Percentiles rank a stretch among this genome's conserved stretches.
phyloP scores from a whole-genome alignment of 148 eudicot species.

The Dysphania ambrosioides region DNA sequence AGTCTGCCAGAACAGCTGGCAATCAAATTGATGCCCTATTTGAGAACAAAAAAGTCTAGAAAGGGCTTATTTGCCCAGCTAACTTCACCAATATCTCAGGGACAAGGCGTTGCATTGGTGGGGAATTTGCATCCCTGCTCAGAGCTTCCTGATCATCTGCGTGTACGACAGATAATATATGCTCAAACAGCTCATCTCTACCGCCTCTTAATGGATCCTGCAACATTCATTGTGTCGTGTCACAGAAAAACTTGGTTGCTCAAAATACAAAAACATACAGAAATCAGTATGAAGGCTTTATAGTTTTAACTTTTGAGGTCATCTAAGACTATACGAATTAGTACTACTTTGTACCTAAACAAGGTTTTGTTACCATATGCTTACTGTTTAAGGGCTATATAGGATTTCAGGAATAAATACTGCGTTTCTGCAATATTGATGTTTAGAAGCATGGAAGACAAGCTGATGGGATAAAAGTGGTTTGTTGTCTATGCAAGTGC shows the following conservation, averaged over 20 bases:
- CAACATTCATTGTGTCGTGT: background rate
- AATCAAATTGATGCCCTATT: background rate
- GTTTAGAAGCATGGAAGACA: background rate
- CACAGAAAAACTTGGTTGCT: background rate
- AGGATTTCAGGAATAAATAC: background rate
- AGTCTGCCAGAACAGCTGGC: background rate
- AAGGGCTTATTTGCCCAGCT: slow-evolving; percentile 79
- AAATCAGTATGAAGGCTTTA: background rate
- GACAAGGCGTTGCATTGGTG: slow-evolving; percentile 68
- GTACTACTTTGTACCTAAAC: background rate
- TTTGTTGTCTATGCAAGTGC: background rate
- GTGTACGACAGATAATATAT: slow-evolving; percentile 54
- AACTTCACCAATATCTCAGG: slow-evolving; percentile 69
- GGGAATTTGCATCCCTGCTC: slow-evolving; percentile 69
- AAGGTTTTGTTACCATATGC: background rate
- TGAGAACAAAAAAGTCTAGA: slow-evolving; percentile 36
- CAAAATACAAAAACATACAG: background rate
- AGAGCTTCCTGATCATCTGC: slow-evolving; percentile 73
- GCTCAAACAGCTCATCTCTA: slow-evolving; percentile 71
- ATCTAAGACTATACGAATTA: too few species aligned
- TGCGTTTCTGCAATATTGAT: background rate
- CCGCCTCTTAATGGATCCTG: slow-evolving; percentile 98
- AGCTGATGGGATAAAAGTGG: background rate
- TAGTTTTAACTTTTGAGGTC: background rate
- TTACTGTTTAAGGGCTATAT: background rate